phyloP scores from a whole-genome alignment of 2,329 filamentous ascomycete genomes.

The Alternaria metachromatica region DNA sequence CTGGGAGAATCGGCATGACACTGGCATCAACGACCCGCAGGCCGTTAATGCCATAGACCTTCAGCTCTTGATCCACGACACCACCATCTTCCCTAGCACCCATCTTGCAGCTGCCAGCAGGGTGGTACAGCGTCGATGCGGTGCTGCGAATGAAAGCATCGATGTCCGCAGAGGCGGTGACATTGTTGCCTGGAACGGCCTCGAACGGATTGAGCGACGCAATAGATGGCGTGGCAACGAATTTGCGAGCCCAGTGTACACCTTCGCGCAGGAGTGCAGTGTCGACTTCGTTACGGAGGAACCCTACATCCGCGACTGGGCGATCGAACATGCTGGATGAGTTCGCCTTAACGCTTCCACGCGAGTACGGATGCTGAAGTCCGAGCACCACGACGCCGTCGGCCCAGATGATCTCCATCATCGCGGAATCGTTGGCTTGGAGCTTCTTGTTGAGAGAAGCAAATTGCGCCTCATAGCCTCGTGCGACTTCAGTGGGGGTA shows the following conservation, averaged over 20 bases:
- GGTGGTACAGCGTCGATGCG: constrained; percentile 31
- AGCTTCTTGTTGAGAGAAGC: constrained; percentile 25
- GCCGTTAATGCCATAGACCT: constrained; percentile 34
- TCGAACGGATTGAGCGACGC: constrained; percentile 28
- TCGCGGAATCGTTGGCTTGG: constrained; percentile 19
- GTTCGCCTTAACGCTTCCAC: constrained; percentile 32
- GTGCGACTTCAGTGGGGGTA: constrained; percentile 22
- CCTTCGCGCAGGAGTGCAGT: constrained; percentile 27
- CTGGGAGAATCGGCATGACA: constrained; percentile 26
- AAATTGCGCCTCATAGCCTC: constrained; percentile 25
- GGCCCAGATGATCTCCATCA: constrained; percentile 30
- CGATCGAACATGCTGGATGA: constrained; percentile 29
- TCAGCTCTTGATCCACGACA: constrained; percentile 33
- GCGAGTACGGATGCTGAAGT: constrained; percentile 34
- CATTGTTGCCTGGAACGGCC: constrained; percentile 25
- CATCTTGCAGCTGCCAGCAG: constrained; percentile 36
- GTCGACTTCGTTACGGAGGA: constrained; percentile 34
- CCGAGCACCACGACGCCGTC: constrained; percentile 25
- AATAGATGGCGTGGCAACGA: constrained; percentile 19
- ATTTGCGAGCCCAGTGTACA: constrained; percentile 24
- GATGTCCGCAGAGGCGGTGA: constrained; percentile 25
- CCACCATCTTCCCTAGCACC: constrained; percentile 33
- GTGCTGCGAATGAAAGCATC: constrained; percentile 21
- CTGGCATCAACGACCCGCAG: constrained; percentile 29
- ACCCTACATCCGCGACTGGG: constrained; percentile 31